These are phyloP conservation scores for Penicillium steckii DNA, from an alignment of 495 filamentous ascomycete genomes.

Conservation along the genomic window DNA sequence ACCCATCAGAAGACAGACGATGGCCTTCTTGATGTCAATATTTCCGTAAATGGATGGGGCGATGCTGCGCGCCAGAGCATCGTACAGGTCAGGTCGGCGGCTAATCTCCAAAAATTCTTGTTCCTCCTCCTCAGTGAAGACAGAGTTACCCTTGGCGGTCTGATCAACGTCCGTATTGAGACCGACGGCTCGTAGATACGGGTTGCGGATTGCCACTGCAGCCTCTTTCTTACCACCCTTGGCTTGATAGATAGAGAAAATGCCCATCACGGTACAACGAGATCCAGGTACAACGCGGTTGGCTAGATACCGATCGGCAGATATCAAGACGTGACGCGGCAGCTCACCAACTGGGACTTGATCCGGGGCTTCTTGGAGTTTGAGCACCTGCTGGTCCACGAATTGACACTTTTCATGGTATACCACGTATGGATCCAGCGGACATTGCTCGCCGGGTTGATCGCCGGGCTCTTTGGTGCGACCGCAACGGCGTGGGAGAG, in stretches of 20 bases:
- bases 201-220: conserved; percentile 92
- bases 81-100: conserved; percentile 86
- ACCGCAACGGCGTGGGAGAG: conserved; percentile 76
- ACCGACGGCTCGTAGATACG: conserved; percentile 92
- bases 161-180: conserved; percentile 89
- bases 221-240: conserved; percentile 82
- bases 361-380: conserved; percentile 97
- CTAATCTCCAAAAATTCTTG: conserved; percentile 96
- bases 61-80: conserved; percentile 85
- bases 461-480: conserved; percentile 57
- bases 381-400: conserved; percentile 97
- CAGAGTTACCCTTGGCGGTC: conserved; percentile 78
- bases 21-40: conserved; percentile 96
- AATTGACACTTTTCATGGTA: conserved; percentile 93
- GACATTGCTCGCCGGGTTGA: conserved; percentile 67
- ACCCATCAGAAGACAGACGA: conserved; percentile 90
- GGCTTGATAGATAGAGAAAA: conserved; percentile 95
- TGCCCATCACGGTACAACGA: conserved; percentile 91
- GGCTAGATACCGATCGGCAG: conserved; percentile 91
- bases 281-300: conserved; percentile 96
- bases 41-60: conserved; percentile 98
- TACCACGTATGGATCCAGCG: conserved; percentile 93
- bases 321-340: conserved; percentile 90
- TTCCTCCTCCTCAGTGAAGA: conserved; percentile 95
- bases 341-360: conserved; percentile 97